Evolutionary conservation across 2,329 filamentous ascomycete genomes (phyloP), one percentile per base, ranked within the genome.

Genomic region (Claviceps sp.): DNA sequence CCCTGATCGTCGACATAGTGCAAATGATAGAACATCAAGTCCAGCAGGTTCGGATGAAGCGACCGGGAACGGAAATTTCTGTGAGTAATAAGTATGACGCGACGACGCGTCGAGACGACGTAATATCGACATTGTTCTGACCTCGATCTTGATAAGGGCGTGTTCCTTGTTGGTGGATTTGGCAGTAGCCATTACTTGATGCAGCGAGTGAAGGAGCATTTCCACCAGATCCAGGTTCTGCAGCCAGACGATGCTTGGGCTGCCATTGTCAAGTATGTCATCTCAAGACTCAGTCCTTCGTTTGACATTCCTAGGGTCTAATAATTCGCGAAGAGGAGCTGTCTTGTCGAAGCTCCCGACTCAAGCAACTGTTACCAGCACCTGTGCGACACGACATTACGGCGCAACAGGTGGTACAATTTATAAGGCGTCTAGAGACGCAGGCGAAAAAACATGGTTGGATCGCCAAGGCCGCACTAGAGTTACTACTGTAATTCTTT

Each of bases 111-210:
- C n/a, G n/a, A n/a, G n/a, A n/a, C n/a, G n/a, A n/a, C n/a, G n/a
- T n/a, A n/a, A n/a, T 18, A 18, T 18, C 18, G 18, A 20, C 18
- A 22, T 42, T 42, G 1, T 9, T 41, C 41, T 42, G 41, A 42
- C 41, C 13, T 26, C 7, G 26, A 26, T 9, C 13, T 26, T 26
- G 26, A 26, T 9, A 26, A 54, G 52, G 52, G 48, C 3, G 51
- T 54, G 14, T 24, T 54, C 9, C 41, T 51, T 30, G 52, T 54
- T 8, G 49, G 52, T 14, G 52, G 52, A 16, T 54, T 54, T 18
- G 52, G 52, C 1, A 51, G 52, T 45, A 54, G 40, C 13, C 14
- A 11, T 5, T 54, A 54, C 40, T 30, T 54, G 44, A 26, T 14
- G n/a, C 18, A 48, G 13, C 20, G 26, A n/a, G 45, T 45, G 9